Evolutionary conservation across 257 asterid genomes (phyloP).

Genomic region (Jacaranda mimosifolia): DNA sequence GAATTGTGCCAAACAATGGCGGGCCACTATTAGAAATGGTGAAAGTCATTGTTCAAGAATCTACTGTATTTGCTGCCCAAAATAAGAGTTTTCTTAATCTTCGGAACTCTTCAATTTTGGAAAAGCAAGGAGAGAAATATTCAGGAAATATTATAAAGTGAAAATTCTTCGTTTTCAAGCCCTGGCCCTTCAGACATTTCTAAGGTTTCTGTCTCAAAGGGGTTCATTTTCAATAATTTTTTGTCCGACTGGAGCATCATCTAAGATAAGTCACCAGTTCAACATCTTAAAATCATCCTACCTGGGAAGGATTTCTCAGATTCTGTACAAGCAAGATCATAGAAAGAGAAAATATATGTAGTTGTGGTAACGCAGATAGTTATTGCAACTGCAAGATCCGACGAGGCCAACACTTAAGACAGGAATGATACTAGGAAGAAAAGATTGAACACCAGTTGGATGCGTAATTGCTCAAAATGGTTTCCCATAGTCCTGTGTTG

Average conservation of each 20-base stretch:
- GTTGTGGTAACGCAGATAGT: neutral
- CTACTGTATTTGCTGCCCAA: neutral
- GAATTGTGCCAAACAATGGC: neutral
- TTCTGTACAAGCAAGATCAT: conserved; percentile 1
- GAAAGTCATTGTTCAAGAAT: neutral
- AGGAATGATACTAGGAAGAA: neutral
- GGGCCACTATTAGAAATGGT: neutral
- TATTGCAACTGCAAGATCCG: neutral
- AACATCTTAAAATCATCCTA: neutral
- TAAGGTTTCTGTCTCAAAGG: neutral
- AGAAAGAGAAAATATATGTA: neutral
- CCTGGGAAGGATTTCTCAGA: neutral
- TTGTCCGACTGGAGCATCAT: neutral
- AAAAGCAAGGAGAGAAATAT: too few relatives aligned
- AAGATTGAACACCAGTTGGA: neutral
- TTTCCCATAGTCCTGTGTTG: conserved; percentile 67
- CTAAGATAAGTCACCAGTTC: neutral
- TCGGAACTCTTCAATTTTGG: neutral
- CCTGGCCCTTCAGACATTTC: neutral
- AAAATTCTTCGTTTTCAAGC: neutral
- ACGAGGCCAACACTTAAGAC: neutral
- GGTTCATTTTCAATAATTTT: neutral
- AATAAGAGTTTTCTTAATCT: neutral
- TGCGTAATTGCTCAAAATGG: conserved; percentile 54
- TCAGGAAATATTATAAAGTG: too few relatives aligned